Conservation (phyloP, 208 protist genomes). For the Acanthamoeba castellanii region DNA sequence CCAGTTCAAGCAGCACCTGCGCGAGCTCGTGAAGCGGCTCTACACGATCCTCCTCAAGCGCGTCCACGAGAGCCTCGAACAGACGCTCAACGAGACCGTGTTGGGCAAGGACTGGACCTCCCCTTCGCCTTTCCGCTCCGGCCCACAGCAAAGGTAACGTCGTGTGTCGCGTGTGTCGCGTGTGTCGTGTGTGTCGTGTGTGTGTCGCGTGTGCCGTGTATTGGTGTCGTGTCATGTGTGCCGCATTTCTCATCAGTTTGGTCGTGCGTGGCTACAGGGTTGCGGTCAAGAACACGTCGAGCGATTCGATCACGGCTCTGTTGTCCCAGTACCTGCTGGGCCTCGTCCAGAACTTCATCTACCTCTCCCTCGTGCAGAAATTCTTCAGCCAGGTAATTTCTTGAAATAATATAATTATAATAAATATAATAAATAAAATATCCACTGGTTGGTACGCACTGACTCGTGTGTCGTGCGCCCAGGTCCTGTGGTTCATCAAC, state of each 20-base stretch:
- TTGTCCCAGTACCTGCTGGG: not conserved
- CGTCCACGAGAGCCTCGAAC: not conserved
- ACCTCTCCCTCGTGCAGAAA: constrained; percentile 11
- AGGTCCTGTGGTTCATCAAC: constrained; percentile 72
- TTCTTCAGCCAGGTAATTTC: constrained; percentile 23
- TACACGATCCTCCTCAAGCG: constrained; percentile 67
- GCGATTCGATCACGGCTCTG: not conserved
- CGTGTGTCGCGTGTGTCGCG: no score
- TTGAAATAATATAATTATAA: no score
- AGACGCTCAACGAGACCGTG: not conserved
- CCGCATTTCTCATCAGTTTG: not conserved
- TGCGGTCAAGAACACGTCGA: constrained; percentile 1
- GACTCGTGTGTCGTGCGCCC: not conserved
- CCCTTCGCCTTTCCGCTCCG: not conserved
- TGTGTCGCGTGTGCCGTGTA: not conserved
- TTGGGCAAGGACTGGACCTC: not conserved
- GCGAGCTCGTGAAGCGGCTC: constrained; percentile 47
- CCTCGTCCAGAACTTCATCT: constrained; percentile 47
- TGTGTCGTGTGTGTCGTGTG: no score
- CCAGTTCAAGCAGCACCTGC: constrained; percentile 22
- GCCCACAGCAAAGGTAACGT: not conserved
- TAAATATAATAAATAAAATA: no score
- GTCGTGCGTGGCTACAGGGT: no score
- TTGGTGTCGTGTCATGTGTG: not conserved
- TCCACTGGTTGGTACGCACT: no score